phyloP scores from a whole-genome alignment of 768 basidiomycete genomes.

The Inosperma sp. region DNA sequence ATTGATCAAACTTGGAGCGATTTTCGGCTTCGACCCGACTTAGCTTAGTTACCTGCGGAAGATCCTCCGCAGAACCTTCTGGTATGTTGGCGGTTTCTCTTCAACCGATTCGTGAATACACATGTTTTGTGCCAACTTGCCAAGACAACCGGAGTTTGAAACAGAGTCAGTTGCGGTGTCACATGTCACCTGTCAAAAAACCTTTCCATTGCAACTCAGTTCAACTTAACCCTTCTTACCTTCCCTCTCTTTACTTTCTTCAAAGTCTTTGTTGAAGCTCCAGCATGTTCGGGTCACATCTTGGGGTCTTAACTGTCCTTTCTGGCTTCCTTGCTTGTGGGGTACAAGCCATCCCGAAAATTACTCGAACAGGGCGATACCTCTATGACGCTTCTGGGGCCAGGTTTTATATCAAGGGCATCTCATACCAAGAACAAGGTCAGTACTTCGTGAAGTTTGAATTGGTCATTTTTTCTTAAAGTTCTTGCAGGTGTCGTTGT shows the following conservation, averaged over 20 bases:
- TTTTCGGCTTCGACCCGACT: no score
- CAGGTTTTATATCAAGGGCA: slow-evolving; percentile 84
- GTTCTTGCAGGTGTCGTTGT: slow-evolving; percentile 36
- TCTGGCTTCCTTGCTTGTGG: slow-evolving; percentile 40
- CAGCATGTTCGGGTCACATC: slow-evolving; percentile 11
- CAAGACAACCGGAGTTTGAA: no score
- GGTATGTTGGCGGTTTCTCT: no score
- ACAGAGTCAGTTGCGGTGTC: no score
- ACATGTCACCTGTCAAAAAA: no score
- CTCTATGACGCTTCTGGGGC: slow-evolving; percentile 72
- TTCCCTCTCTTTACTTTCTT: slow-evolving; percentile 5
- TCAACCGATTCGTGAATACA: no score
- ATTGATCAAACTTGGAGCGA: no score
- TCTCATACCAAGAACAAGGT: slow-evolving; percentile 86
- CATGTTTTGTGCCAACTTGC: no score
- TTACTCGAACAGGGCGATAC: slow-evolving; percentile 72
- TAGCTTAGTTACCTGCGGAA: no score
- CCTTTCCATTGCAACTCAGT: neutral
- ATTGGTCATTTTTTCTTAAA: neutral
- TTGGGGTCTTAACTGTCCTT: slow-evolving; percentile 36
- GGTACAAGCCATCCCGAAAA: slow-evolving; percentile 61
- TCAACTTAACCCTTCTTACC: neutral
- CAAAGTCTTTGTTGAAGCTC: slow-evolving; percentile 5
- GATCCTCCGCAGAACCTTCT: no score
- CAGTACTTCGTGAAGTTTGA: neutral